These are phyloP conservation scores for Aspergillus sp. DNA, from an alignment of 2,329 filamentous ascomycete genomes.

Conservation along the genomic window DNA sequence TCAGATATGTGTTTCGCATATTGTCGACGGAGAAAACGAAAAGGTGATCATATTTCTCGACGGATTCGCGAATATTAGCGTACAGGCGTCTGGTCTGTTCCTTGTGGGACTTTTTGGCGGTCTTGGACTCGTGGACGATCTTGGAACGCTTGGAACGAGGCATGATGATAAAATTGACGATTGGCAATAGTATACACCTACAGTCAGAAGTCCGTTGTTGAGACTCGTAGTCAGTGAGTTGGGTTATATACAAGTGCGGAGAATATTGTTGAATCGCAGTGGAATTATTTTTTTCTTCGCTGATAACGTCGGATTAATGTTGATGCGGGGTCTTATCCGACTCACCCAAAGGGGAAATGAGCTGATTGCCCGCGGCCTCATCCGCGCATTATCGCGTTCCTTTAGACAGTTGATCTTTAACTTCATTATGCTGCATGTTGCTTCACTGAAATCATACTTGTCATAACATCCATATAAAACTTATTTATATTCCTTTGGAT, in stretches of 20 bases:
- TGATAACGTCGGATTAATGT: conserved; percentile 39
- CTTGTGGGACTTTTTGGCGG: conserved; percentile 88
- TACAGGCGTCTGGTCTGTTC: conserved; percentile 84
- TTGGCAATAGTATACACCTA: background rate
- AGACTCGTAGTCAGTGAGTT: conserved; percentile 1
- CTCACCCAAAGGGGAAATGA: conserved; percentile 28
- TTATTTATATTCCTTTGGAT: background rate
- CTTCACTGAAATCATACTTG: too few relatives aligned
- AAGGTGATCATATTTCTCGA: conserved; percentile 84
- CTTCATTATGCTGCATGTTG: background rate
- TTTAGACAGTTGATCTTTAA: background rate
- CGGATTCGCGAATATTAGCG: conserved; percentile 79
- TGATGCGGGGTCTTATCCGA: conserved; percentile 40
- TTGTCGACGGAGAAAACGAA: conserved; percentile 94
- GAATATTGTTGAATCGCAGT: conserved; percentile 23
- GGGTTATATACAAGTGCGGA: conserved; percentile 16
- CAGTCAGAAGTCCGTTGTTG: background rate
- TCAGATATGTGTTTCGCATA: conserved; percentile 96
- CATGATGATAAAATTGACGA: conserved; percentile 57
- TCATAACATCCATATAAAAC: background rate
- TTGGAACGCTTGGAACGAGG: conserved; percentile 94
- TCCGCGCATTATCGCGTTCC: conserved; percentile 3
- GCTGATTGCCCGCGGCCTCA: conserved; percentile 21
- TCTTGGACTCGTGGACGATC: conserved; percentile 86
- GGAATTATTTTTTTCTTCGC: conserved; percentile 37